Evolutionary conservation across 257 asterid genomes (phyloP).

Genomic region (Pogostemon cablin): DNA sequence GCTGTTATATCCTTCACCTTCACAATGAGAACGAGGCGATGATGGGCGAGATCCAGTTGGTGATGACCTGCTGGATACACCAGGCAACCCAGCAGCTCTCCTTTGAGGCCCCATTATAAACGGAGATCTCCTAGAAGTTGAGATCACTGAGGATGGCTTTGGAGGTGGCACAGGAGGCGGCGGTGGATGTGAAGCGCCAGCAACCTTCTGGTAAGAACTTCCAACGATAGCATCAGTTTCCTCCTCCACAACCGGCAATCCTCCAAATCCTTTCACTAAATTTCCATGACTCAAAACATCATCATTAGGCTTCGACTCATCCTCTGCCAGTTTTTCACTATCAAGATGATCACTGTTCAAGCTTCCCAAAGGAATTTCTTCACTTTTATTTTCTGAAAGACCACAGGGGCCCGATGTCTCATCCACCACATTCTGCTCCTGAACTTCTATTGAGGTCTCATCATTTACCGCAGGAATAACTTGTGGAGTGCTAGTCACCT

Average conservation of each 20-base stretch:
- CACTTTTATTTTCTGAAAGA: constrained; percentile 45
- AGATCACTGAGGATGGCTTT: constrained; percentile 59
- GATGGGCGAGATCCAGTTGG: constrained; percentile 95
- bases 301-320: constrained; percentile 44
- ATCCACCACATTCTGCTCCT: constrained; percentile 55
- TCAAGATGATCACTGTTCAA: constrained; percentile 42
- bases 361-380: constrained; percentile 48
- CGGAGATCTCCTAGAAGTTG: constrained; percentile 55
- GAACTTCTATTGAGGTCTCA: constrained; percentile 53
- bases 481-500: constrained; percentile 45
- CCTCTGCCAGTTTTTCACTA: constrained; percentile 44
- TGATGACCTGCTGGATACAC: constrained; percentile 72
- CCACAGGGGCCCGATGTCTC: constrained; percentile 48
- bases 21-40: constrained; percentile 92
- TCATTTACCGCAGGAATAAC: constrained; percentile 57
- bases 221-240: constrained; percentile 55
- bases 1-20: constrained; percentile 96
- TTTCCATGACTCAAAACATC: constrained; percentile 51
- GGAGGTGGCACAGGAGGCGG: constrained; percentile 99
- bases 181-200: constrained; percentile 79
- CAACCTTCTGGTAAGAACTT: constrained; percentile 55
- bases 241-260: constrained; percentile 51
- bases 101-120: constrained; percentile 63
- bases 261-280: constrained; percentile 45
- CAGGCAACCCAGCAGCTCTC: constrained; percentile 66